Percentiles rank a stretch among this genome's conserved stretches.
These are phyloP conservation scores for Talaromyces rugulosus DNA, from an alignment of 2,329 filamentous ascomycete species.

Conservation along the genomic window DNA sequence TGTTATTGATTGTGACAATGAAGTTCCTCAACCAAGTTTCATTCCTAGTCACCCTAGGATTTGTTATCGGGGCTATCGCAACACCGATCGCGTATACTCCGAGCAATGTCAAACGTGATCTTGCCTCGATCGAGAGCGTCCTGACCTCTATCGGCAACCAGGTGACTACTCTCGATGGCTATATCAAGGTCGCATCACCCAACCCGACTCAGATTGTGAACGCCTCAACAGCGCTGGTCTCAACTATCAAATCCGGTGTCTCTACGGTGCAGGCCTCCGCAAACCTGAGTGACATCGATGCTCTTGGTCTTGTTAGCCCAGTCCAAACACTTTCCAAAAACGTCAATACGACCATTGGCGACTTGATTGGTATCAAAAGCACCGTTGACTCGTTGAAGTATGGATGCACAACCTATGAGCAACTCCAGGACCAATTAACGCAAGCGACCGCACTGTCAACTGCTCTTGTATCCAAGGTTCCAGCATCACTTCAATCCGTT, in stretches of 20 bases:
- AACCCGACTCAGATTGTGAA: constrained; percentile 16
- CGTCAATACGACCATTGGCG: constrained; percentile 5
- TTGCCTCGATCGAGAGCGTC: constrained; percentile 16
- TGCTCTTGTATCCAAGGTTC: constrained; percentile 4
- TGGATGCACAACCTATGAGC: constrained; percentile 5
- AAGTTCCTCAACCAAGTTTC: not conserved
- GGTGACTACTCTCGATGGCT: constrained; percentile 18
- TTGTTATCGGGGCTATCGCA: not conserved
- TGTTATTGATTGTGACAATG: not conserved
- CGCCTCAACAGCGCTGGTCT: constrained; percentile 23
- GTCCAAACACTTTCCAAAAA: not conserved
- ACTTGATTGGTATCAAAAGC: constrained; percentile 2
- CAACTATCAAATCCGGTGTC: constrained; percentile 23
- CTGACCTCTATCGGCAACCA: constrained; percentile 18
- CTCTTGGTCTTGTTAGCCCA: not conserved
- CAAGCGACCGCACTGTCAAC: constrained; percentile 16
- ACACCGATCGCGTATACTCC: not conserved
- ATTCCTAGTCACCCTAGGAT: not conserved
- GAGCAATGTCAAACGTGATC: constrained; percentile 15
- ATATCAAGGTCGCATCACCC: constrained; percentile 21
- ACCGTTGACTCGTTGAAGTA: not conserved
- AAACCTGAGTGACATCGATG: constrained; percentile 15
- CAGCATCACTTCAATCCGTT: not conserved
- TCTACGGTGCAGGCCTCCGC: constrained; percentile 19
- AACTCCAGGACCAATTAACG: constrained; percentile 22